These are phyloP conservation scores for Kwoniella mangroviensis DNA, from an alignment of 768 basidiomycete species.

Conservation along the genomic window DNA sequence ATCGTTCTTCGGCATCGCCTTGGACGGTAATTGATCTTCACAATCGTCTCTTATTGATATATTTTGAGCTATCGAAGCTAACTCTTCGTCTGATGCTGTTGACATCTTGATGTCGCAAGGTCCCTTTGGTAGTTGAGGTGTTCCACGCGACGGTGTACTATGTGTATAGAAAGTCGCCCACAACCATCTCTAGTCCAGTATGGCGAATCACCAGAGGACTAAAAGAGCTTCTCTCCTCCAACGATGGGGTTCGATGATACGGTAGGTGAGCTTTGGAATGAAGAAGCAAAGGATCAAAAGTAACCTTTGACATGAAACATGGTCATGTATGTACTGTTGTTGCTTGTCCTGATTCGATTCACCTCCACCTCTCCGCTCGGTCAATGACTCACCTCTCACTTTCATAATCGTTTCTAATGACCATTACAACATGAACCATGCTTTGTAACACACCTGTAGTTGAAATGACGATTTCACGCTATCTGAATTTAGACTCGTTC, in stretches of 20 bases:
- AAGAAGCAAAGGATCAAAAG: background rate
- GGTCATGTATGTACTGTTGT: background rate
- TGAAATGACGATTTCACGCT: background rate
- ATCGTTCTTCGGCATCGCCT: background rate
- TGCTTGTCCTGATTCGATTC: background rate
- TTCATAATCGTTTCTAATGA: background rate
- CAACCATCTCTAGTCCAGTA: background rate
- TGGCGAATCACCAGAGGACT: background rate
- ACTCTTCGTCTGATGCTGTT: constrained; percentile 21
- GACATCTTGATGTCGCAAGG: constrained; percentile 6
- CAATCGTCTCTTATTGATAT: constrained; percentile 14
- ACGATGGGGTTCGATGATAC: background rate
- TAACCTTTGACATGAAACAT: background rate
- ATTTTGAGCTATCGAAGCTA: constrained; percentile 16
- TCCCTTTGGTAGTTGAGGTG: background rate
- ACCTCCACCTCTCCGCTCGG: background rate
- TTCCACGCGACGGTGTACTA: background rate
- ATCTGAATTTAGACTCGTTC: background rate
- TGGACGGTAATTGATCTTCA: background rate
- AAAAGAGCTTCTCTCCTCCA: background rate
- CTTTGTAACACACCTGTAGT: background rate
- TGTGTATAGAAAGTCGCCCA: background rate
- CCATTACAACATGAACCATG: background rate
- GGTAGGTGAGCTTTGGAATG: background rate
- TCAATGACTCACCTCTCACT: background rate